A percentile compares a stretch with the other conserved stretches of the same genome.
Conservation (phyloP, 2,329 filamentous ascomycete species). For the Bipolaris oryzae region DNA sequence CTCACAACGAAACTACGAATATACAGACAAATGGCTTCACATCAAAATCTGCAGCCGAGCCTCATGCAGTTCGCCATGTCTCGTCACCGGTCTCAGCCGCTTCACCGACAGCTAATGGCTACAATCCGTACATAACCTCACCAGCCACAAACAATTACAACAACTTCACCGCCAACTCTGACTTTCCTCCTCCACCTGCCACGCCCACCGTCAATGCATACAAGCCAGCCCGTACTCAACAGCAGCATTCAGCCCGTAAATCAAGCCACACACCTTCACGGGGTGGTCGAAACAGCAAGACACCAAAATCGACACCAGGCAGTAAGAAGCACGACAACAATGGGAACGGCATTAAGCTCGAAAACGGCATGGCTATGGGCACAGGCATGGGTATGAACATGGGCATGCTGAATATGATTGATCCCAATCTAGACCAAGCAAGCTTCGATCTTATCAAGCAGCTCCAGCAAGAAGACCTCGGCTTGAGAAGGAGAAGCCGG, state of each 20-base stretch:
- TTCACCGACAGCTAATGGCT: slow-evolving; percentile 21
- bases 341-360: slow-evolving; percentile 38
- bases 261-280: slow-evolving; percentile 29
- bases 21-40: slow-evolving; percentile 21
- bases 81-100: slow-evolving; percentile 28
- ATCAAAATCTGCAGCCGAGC: slow-evolving; percentile 11
- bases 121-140: slow-evolving; percentile 21
- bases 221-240: slow-evolving; percentile 13
- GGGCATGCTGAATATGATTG: slow-evolving; percentile 30
- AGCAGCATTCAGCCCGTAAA: slow-evolving; percentile 25
- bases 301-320: slow-evolving; percentile 38
- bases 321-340: slow-evolving; percentile 23
- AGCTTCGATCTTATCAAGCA: slow-evolving; percentile 38
- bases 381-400: slow-evolving; percentile 20
- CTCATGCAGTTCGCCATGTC: slow-evolving; percentile 20
- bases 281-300: slow-evolving; percentile 31
- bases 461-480: slow-evolving; percentile 40
- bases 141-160: slow-evolving; percentile 27
- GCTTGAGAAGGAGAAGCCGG: slow-evolving; percentile 38
- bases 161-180: slow-evolving; percentile 31
- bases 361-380: slow-evolving; percentile 23
- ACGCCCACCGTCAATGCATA: slow-evolving; percentile 16
- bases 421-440: slow-evolving; percentile 34
- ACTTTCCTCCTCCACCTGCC: slow-evolving; percentile 29
- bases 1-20: slow-evolving; percentile 15